phyloP scores from a whole-genome alignment of 257 asterid genomes.

The Cynanchum wilfordii region DNA sequence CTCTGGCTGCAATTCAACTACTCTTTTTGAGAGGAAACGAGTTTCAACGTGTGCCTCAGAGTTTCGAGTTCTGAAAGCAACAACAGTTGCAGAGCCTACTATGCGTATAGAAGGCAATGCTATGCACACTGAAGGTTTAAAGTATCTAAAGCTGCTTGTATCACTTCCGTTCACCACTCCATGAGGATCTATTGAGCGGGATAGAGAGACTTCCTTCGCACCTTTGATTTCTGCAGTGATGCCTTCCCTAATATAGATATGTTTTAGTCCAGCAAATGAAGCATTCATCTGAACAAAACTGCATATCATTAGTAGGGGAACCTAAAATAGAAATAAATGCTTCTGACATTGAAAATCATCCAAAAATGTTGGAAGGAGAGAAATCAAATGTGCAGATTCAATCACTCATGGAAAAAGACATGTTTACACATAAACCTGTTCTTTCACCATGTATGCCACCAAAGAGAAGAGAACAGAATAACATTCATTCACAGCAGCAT shows the following conservation, averaged over 20 bases:
- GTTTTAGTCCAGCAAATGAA: slow-evolving; percentile 51
- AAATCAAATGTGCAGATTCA: not conserved
- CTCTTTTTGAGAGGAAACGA: slow-evolving; percentile 26
- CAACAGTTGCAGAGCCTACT: slow-evolving; percentile 53
- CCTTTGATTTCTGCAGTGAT: slow-evolving; percentile 61
- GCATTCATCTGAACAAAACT: slow-evolving; percentile 41
- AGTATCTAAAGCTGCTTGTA: slow-evolving; percentile 23
- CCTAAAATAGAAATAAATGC: not conserved
- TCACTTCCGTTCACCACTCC: slow-evolving; percentile 27
- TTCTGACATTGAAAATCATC: not conserved
- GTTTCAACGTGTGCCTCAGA: slow-evolving; percentile 44
- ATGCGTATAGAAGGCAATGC: slow-evolving; percentile 46
- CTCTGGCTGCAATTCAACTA: slow-evolving; percentile 52
- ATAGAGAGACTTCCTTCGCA: slow-evolving; percentile 56
- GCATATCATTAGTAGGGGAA: slow-evolving; percentile 13
- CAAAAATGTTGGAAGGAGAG: not conserved
- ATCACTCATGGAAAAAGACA: not conserved
- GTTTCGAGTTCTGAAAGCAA: slow-evolving; percentile 48
- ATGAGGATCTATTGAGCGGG: slow-evolving; percentile 30
- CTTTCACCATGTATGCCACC: not conserved
- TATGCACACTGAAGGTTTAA: slow-evolving; percentile 40
- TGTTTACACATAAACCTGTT: not conserved
- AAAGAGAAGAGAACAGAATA: not conserved
- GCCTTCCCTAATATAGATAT: slow-evolving; percentile 68
- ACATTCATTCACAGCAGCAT: not conserved